Evolutionary conservation across 805 yeast genomes (phyloP).

Genomic region (Hanseniaspora guilliermondii): DNA sequence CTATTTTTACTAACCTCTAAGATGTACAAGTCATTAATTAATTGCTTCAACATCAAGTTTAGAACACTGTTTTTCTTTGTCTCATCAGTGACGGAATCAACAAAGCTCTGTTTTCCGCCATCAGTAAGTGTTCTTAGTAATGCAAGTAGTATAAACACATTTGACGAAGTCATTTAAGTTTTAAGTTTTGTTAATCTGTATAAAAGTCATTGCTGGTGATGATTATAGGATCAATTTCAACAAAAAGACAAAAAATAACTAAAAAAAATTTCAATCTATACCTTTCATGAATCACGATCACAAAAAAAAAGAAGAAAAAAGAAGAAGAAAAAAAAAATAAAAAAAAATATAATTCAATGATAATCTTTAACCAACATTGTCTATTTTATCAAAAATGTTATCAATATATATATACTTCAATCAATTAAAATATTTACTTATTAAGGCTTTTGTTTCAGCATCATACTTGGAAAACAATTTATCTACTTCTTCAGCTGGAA

Average conservation of each 20-base stretch:
- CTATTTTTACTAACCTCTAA: neutral
- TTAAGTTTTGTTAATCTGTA: no score
- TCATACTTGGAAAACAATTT: slow-evolving; percentile 50
- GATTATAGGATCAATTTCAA: neutral
- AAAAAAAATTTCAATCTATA: neutral
- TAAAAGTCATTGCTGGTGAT: neutral
- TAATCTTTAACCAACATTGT: no score
- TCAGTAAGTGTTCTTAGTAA: neutral
- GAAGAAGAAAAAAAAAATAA: neutral
- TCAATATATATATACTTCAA: neutral
- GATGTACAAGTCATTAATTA: neutral
- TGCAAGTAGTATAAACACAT: neutral
- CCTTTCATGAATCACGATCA: neutral
- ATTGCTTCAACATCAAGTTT: neutral
- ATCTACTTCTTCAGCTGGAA: slow-evolving; percentile 63
- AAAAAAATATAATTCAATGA: no score
- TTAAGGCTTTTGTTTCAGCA: slow-evolving; percentile 45
- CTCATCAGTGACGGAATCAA: neutral
- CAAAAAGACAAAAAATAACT: neutral
- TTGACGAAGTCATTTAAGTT: neutral
- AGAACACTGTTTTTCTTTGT: neutral
- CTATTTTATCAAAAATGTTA: no score
- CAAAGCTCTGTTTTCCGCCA: neutral
- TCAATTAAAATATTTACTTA: slow-evolving; percentile 39
- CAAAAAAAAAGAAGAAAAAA: neutral